Percentiles rank a stretch among this genome's conserved stretches.
Evolutionary conservation across 1,284 basidiomycete genomes (phyloP).

Genomic region (Peniophora sp.): DNA sequence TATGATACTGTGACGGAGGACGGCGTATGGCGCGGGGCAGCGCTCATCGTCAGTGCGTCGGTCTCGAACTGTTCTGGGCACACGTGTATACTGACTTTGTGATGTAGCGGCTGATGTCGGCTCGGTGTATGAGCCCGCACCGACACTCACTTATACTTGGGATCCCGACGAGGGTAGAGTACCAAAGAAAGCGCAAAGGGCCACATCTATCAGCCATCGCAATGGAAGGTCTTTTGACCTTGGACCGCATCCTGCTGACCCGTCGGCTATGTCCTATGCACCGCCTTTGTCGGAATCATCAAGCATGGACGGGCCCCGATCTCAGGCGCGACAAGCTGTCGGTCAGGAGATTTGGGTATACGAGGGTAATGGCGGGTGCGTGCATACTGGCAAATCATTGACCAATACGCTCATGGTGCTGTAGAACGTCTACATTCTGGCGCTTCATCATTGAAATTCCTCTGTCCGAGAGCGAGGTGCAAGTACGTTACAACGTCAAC

Average conservation of each 20-base stretch:
- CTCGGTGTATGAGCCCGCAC: constrained; percentile 73
- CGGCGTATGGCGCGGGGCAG: constrained; percentile 81
- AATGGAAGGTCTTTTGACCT: constrained; percentile 41
- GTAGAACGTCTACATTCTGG: constrained; percentile 87
- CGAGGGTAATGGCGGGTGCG: constrained; percentile 55
- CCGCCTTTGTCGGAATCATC: constrained; percentile 14
- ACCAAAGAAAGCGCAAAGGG: constrained; percentile 11
- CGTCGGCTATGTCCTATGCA: constrained; percentile 21
- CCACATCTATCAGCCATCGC: background rate
- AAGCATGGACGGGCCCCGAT: constrained; percentile 23
- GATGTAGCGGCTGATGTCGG: constrained; percentile 66
- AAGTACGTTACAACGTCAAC: constrained; percentile 77
- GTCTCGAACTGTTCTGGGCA: constrained; percentile 5
- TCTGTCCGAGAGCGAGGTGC: constrained; percentile 65
- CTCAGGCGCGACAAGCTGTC: constrained; percentile 34
- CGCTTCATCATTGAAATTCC: constrained; percentile 87
- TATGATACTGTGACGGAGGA: constrained; percentile 84
- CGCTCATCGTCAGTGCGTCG: constrained; percentile 74
- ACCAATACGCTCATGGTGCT: background rate
- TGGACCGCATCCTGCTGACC: constrained; percentile 67
- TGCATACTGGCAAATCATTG: constrained; percentile 1
- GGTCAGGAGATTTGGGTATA: constrained; percentile 83
- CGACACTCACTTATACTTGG: constrained; percentile 73
- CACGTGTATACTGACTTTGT: constrained; percentile 1
- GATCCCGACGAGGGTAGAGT: constrained; percentile 39